Evolutionary conservation across 306 rosid species (phyloP).

Genomic region (Sicyos edulis): DNA sequence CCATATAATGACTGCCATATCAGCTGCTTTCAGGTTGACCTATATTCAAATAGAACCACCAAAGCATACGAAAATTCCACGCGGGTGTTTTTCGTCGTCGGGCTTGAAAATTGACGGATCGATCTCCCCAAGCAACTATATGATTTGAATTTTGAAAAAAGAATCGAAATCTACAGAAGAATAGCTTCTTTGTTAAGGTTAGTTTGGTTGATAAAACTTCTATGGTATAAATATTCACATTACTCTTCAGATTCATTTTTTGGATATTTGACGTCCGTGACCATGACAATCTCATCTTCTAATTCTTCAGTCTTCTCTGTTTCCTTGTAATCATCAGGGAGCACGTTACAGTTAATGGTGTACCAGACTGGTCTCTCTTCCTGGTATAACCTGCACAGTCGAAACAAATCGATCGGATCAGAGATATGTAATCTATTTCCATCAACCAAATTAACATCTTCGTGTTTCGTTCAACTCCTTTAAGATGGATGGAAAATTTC

Average conservation of each 20-base stretch:
- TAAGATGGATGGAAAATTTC: too few species aligned
- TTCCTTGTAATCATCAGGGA: conserved; percentile 57
- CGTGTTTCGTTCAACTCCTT: neutral
- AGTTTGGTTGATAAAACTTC: conserved; percentile 1
- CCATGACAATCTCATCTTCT: conserved; percentile 41
- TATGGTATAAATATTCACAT: conserved; percentile 20
- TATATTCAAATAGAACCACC: neutral
- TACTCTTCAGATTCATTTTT: conserved; percentile 35
- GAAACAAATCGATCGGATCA: conserved; percentile 6
- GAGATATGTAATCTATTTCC: neutral
- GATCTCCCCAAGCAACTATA: neutral
- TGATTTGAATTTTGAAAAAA: neutral
- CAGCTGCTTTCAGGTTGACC: conserved; percentile 6
- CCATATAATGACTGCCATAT: conserved; percentile 1
- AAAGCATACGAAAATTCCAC: neutral
- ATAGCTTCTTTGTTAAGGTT: neutral
- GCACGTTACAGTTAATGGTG: conserved; percentile 68
- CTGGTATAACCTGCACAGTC: conserved; percentile 63
- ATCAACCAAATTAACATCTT: neutral
- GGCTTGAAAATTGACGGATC: neutral
- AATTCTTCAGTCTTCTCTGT: conserved; percentile 33
- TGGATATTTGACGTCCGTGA: conserved; percentile 41
- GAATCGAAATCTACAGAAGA: conserved; percentile 17
- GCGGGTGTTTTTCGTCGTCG: neutral
- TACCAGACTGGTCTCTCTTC: conserved; percentile 87